Conservation (phyloP, 176 grass and related monocot species). For the Phragmites australis region DNA sequence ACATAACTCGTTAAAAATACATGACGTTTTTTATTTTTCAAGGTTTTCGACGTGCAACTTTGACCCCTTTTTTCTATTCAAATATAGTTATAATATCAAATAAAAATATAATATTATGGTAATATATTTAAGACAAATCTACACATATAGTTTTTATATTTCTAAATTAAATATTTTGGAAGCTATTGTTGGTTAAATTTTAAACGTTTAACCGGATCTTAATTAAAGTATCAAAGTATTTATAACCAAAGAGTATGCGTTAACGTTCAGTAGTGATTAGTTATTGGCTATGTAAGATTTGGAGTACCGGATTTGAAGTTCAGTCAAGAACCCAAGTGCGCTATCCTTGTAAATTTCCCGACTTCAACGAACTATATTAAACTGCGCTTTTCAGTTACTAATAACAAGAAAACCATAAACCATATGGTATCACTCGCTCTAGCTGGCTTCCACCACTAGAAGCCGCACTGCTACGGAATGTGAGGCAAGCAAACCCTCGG, state of each 20-base stretch:
- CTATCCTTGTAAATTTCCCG: neutral
- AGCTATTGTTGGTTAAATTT: no score
- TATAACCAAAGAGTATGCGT: neutral
- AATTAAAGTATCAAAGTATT: neutral
- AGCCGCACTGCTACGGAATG: neutral
- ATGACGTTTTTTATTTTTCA: no score
- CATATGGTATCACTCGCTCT: neutral
- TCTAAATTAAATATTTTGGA: no score
- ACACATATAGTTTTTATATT: no score
- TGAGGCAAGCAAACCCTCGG: neutral
- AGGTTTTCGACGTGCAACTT: no score
- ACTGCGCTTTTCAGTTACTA: neutral
- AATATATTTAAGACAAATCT: no score
- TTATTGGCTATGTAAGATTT: neutral
- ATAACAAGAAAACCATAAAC: no score
- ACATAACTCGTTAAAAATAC: no score
- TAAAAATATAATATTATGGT: no score
- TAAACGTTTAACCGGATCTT: no score
- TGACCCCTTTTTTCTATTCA: no score
- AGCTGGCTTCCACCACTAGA: constrained; percentile 19
- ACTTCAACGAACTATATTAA: neutral
- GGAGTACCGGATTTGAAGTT: neutral
- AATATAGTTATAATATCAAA: no score
- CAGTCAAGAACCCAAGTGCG: neutral
- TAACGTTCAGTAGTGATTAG: neutral